phyloP scores from a whole-genome alignment of 2,329 filamentous ascomycete species.

The Colletotrichum lupini region DNA sequence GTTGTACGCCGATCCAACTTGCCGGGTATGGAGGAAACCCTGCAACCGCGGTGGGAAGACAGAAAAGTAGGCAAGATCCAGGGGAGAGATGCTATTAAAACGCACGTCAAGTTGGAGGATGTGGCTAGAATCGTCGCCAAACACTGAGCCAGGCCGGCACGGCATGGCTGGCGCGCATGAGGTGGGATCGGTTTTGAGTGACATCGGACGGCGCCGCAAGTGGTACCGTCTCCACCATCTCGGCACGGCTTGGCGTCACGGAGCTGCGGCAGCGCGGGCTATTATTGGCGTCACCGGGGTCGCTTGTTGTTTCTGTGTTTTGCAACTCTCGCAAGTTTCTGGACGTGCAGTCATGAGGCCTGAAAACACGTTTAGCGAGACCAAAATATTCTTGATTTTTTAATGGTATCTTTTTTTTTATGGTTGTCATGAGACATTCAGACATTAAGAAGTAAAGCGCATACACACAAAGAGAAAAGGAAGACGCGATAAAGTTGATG shows the following conservation, averaged over 20 bases:
- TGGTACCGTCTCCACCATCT: constrained; percentile 27
- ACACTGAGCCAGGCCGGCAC: too few species aligned
- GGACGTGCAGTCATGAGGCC: background rate
- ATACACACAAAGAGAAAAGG: background rate
- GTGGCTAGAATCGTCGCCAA: background rate
- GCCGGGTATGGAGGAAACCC: background rate
- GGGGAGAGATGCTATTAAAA: background rate
- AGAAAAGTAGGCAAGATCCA: background rate
- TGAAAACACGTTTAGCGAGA: background rate
- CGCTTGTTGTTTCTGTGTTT: background rate
- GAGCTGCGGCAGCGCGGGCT: constrained; percentile 29
- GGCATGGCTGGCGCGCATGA: constrained; percentile 4
- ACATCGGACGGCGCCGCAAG: constrained; percentile 26
- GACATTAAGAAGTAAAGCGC: background rate
- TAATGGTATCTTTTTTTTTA: background rate
- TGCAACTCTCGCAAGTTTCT: background rate
- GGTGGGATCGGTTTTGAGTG: constrained; percentile 4
- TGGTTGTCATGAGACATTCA: background rate
- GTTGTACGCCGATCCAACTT: background rate
- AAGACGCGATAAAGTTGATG: background rate
- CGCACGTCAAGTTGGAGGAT: background rate
- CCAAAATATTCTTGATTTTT: background rate
- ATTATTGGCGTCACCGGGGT: constrained; percentile 15
- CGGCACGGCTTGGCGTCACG: constrained; percentile 34
- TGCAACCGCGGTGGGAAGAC: background rate